Conservation (phyloP, 495 filamentous ascomycete species). For the Xylaria longipes region DNA sequence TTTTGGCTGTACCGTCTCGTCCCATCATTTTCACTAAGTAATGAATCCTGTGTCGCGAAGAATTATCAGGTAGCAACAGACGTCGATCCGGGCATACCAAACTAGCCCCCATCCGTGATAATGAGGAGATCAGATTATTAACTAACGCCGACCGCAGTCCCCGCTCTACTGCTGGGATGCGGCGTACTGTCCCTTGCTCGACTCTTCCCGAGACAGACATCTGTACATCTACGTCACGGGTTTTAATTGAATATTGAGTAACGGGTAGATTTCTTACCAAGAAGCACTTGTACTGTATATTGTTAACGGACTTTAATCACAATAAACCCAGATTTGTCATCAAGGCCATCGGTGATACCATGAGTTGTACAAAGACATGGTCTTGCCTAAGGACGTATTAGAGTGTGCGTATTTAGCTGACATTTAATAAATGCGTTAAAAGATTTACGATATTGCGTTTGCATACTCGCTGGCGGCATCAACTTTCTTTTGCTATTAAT, state of each 20-base stretch:
- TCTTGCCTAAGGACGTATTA: neutral
- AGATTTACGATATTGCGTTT: too few relatives aligned
- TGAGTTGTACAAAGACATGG: neutral
- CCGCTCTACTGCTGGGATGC: neutral
- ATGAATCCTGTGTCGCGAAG: too few relatives aligned
- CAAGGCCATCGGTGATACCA: constrained; percentile 9
- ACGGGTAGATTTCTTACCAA: neutral
- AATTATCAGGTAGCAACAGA: neutral
- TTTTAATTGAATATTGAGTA: neutral
- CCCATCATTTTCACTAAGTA: too few relatives aligned
- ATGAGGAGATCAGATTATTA: neutral
- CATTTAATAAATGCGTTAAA: neutral
- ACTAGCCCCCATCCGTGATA: neutral
- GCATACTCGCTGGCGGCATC: neutral
- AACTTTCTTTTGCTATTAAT: neutral
- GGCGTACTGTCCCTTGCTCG: neutral
- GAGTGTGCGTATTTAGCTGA: neutral
- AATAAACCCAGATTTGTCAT: constrained; percentile 18
- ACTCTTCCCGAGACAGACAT: neutral
- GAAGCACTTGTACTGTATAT: neutral
- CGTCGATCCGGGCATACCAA: neutral
- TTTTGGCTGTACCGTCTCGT: too few relatives aligned
- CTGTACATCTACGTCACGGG: neutral
- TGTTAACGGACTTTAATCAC: neutral
- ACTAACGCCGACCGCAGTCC: neutral